Base-by-base conservation (phyloP, 1,284 basidiomycete species). In the Lentinula novae-zelandiae region DNA sequence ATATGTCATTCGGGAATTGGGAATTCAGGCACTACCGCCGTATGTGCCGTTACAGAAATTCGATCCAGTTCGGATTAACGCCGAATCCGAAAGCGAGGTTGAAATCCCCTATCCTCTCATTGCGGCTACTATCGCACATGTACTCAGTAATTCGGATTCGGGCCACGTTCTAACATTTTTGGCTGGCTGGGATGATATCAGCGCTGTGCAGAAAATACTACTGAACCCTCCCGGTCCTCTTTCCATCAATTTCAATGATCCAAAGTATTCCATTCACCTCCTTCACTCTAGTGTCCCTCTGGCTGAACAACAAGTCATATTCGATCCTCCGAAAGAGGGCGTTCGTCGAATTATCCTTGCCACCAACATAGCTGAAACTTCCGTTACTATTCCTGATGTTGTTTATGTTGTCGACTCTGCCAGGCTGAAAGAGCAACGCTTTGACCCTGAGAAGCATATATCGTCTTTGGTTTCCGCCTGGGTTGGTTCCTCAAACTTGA, bases 301-400 rank as follows among this genome's bases (percentile, higher is more conserved):
- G 12, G 83, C 84, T 2, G 95, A 98, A 68, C 96, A 98, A 71
- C 93, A 95, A 71, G 82, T 87, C 61, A 91, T 98, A 60, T 98
- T 98, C 72, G 87, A 90, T 20, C 90, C 92, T 3, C 89, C 93
- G 13, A 81, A 86, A 0, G 66, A 72, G 2, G 92, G 93, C 17
- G 82, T 95, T 20, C 87, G 96, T 63, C 86, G 94, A 17, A 82
- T 98, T 70, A 96, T 98, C 66, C 80, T 98, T 46, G 86, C 96
- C 2, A 98, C 96, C 52, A 98, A 98, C 74, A 96, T 98, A 62
- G 96, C 96, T 12, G 96, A 98, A 76, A 97, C 95, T 1, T 95
- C 93, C 5, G 84, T 98, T 67, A 98, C 96, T 1, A 98, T 98
- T 66, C 96, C 96, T 1, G 93, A 98, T 69, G 95, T 98, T 33